Base-by-base conservation (phyloP, 2,329 filamentous ascomycete genomes). In the Phialophora macrospora region DNA sequence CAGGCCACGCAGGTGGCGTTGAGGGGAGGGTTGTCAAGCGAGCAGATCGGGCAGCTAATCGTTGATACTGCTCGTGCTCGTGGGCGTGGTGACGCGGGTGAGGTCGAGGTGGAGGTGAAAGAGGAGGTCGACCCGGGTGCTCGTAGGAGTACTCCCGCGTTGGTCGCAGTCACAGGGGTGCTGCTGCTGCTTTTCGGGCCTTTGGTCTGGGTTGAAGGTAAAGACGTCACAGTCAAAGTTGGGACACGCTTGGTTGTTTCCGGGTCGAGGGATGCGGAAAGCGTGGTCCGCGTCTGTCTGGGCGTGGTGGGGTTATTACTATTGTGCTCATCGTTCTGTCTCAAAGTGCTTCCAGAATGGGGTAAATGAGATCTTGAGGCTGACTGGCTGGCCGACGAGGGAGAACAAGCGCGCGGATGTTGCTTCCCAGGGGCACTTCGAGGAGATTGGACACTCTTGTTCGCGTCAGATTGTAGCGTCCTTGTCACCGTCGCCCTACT, bases 1-100 rank as follows among this genome's bases (percentile, higher is more conserved):
- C 92, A 95, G 60, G 88, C 83, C 7, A 77, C 77, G 75, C 92
- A 95, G 3, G 85, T 90, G 1, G 87, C 76, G 7, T 85, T 79
- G 8, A 74, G 72, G 0, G 73, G 55, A 5, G 82, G 78, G 73
- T 92, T 93, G 58, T 80, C 78, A 58, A 90, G 85, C 0, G 90
- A 92, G 76, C 92, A 96, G 62, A 90, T 80, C 0, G 83, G 79
- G 73, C 90, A 90, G 17, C 57, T 52, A 60, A 63, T 57, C 66
- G 60, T 28, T 20, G 48, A 44, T 44, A 44, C 17, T 44, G 38
- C 2, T n/a, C 5, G 17, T 44, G 38, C 17, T n/a, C 38, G 38
- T 44, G 38, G 7, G 30, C 48, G 38, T 20, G 56, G 56, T n/a
- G 22, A 26, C 17, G 28, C n/a, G 3, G 41, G 17, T 30, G 24